Evolutionary conservation across 768 basidiomycete genomes (phyloP), one percentile per base, ranked within the genome.

Genomic region (Phylloporus sp.): DNA sequence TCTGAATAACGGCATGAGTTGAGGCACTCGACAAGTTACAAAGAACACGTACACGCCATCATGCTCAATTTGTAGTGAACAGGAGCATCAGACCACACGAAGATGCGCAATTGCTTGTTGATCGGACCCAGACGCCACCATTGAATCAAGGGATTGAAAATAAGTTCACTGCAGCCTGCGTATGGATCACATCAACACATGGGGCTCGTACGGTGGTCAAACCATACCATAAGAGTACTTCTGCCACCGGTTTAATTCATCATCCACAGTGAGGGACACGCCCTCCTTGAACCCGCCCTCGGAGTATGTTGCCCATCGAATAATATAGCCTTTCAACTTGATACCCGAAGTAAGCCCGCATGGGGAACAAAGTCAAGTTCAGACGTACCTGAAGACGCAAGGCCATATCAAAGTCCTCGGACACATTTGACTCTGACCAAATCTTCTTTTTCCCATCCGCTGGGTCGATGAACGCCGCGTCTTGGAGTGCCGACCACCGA

Each of bases 161-260:
- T 81, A 45, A 95, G 76, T 63, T 86, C 62, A 23, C 62, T 62
- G 33, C 62, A 62, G 0, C 60, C 60, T 62, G 47, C 38, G 44
- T n/a, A 7, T 6, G 4, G 18, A 26, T 17, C 35, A 24, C 79
- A 60, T 80, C 17, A 48, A 17, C 15, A 33, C 18, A 46, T 35
- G 29, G 48, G 72, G 66, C 11, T 6, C 6, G 5, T 6, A 14
- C 5, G 6, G 62, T 20, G 57, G 71, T 71, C 20, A 71, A 71
- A 29, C 51, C 64, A 56, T 9, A 58, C 84, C 86, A 65, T 87
- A 89, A 0, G 85, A 71, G 52, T 89, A 90, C 59, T 94, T 95
- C 52, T 93, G 89, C 92, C 92, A 96, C 7, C 92, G 65, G 60
- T 93, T 93, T n/a, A 96, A 67, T 60, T 96, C 92, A 59, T 96